These are phyloP conservation scores for Citrus hindsii DNA, from an alignment of 345 rosid species.

Conservation along the genomic window DNA sequence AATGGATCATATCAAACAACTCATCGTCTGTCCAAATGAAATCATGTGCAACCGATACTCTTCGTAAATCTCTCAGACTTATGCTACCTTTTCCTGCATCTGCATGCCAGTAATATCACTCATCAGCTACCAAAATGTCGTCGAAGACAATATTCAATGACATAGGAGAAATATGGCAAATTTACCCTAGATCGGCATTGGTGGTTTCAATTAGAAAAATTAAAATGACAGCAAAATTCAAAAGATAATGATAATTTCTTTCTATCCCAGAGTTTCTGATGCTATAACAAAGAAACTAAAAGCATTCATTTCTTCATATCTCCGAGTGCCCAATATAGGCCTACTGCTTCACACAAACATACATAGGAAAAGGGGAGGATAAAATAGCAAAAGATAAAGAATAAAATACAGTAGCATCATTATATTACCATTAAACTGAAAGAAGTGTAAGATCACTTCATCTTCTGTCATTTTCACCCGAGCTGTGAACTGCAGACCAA, in stretches of 20 bases:
- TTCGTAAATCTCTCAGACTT: slow-evolving; percentile 45
- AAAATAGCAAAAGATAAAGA: not conserved
- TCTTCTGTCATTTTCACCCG: slow-evolving; percentile 80
- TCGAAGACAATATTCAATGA: not conserved
- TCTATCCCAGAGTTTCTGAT: not conserved
- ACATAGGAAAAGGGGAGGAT: not conserved
- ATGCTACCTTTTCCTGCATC: slow-evolving; percentile 64
- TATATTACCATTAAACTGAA: slow-evolving; percentile 73
- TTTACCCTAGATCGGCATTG: not conserved
- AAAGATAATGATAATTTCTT: not conserved
- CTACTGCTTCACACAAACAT: not conserved
- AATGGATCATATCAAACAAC: slow-evolving; percentile 68
- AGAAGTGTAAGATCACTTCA: slow-evolving; percentile 70
- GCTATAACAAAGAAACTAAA: not conserved
- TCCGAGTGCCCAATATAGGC: not conserved
- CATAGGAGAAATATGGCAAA: not conserved
- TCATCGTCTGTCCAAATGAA: slow-evolving; percentile 73
- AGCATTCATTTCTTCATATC: not conserved
- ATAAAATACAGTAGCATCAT: not conserved
- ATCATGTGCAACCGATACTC: slow-evolving; percentile 59
- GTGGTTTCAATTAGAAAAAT: not conserved
- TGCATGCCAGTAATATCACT: slow-evolving; percentile 29
- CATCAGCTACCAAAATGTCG: not conserved
- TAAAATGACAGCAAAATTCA: not conserved
- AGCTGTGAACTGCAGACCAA: slow-evolving; percentile 42